A percentile compares a stretch with the other conserved stretches of the same genome.
Conservation (phyloP, 345 rosid genomes). For the Tarenaya hassleriana region DNA sequence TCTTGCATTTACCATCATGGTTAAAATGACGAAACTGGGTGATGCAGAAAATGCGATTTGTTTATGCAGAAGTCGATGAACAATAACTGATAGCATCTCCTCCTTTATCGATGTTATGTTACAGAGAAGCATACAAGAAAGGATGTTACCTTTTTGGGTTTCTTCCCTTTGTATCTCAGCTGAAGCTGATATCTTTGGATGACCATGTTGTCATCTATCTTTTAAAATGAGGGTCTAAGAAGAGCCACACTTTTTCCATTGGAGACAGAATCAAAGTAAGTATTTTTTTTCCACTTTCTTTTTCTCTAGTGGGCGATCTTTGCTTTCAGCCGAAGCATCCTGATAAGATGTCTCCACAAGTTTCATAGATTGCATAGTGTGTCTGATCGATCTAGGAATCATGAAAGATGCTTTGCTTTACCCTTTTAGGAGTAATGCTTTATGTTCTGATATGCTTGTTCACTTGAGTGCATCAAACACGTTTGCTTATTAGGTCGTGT, state of each 20-base stretch:
- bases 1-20: background rate
- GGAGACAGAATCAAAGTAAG: constrained; percentile 2
- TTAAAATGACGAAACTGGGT: constrained; percentile 1
- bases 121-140: constrained; percentile 5
- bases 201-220: constrained; percentile 28
- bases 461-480: too few species aligned
- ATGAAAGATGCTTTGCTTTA: too few species aligned
- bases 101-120: background rate
- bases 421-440: too few species aligned
- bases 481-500: too few species aligned
- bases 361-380: background rate
- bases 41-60: background rate
- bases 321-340: constrained; percentile 29
- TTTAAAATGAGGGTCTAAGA: constrained; percentile 27
- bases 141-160: constrained; percentile 4
- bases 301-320: constrained; percentile 26
- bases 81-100: background rate
- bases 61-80: constrained; percentile 7
- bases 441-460: too few species aligned
- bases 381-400: constrained; percentile 3
- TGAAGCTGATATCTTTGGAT: constrained; percentile 23
- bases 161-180: background rate
- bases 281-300: background rate
- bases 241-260: constrained; percentile 23
- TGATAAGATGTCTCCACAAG: constrained; percentile 16